Conservation (phyloP, 345 rosid species). For the Rhodamnia argentea region DNA sequence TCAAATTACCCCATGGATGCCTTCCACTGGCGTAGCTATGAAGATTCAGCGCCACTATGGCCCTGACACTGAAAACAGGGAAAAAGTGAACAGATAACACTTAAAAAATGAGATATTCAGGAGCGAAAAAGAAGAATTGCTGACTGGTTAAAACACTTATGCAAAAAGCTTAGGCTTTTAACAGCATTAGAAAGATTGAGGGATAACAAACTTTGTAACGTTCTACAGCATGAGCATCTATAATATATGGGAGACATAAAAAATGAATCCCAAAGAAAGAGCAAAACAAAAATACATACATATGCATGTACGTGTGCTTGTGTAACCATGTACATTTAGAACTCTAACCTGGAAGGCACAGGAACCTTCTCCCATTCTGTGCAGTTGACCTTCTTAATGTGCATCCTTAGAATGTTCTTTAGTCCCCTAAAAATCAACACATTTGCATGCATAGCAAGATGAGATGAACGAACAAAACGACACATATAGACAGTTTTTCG, state of each 20-base stretch:
- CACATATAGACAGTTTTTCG: neutral
- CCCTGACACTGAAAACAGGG: conserved; percentile 51
- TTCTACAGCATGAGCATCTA: neutral
- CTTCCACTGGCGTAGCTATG: conserved; percentile 92
- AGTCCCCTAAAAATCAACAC: conserved; percentile 58
- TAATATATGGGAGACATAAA: neutral
- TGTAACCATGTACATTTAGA: neutral
- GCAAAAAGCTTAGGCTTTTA: neutral
- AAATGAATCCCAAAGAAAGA: neutral
- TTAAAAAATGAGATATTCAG: neutral
- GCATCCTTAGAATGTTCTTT: conserved; percentile 72
- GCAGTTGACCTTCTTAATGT: conserved; percentile 65
- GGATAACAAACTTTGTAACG: neutral
- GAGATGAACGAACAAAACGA: neutral
- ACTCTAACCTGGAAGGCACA: conserved; percentile 75
- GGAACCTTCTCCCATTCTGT: conserved; percentile 84
- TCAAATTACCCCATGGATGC: conserved; percentile 88
- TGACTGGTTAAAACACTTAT: neutral
- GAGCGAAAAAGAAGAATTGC: neutral
- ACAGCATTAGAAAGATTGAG: neutral
- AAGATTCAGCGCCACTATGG: conserved; percentile 87
- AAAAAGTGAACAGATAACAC: neutral
- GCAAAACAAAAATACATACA: neutral
- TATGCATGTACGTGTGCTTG: neutral
- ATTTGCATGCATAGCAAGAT: neutral